Conservation (phyloP, 768 basidiomycete species). For the Lentinula lateritia region DNA sequence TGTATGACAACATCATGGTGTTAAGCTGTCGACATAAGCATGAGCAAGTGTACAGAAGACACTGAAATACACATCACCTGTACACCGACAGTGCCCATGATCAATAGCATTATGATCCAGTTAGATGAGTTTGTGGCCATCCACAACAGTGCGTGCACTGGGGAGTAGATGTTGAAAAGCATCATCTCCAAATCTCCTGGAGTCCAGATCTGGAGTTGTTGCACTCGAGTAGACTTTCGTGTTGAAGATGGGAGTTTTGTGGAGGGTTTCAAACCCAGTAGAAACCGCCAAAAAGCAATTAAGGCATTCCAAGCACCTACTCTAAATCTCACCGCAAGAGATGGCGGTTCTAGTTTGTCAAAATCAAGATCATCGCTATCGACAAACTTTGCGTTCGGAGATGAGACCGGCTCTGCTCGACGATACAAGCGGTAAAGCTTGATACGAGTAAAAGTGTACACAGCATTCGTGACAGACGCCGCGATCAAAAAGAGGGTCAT, state of each 20-base stretch:
- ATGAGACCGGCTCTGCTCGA: constrained; percentile 59
- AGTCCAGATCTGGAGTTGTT: constrained; percentile 74
- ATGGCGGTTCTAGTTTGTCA: constrained; percentile 36
- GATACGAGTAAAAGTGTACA: constrained; percentile 68
- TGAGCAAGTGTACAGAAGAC: background rate
- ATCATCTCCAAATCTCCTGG: constrained; percentile 67
- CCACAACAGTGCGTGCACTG: constrained; percentile 72
- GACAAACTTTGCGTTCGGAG: constrained; percentile 66
- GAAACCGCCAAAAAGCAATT: constrained; percentile 57
- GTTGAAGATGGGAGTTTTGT: constrained; percentile 24
- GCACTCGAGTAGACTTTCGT: constrained; percentile 50
- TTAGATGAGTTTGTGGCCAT: constrained; percentile 62
- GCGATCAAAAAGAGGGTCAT: constrained; percentile 51
- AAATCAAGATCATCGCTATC: constrained; percentile 42
- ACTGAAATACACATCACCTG: constrained; percentile 42
- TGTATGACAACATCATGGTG: constrained; percentile 49
- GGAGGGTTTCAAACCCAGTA: constrained; percentile 55
- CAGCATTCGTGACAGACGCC: constrained; percentile 50
- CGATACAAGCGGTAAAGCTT: constrained; percentile 64
- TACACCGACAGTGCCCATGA: constrained; percentile 61
- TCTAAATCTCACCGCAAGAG: constrained; percentile 37
- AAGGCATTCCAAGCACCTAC: constrained; percentile 47
- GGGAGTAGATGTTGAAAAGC: constrained; percentile 74
- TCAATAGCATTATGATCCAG: constrained; percentile 66
- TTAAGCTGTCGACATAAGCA: constrained; percentile 34